Percentiles rank a stretch among this genome's conserved stretches.
Conservation (phyloP, 1,284 basidiomycete species). For the Sutorius eximius region DNA sequence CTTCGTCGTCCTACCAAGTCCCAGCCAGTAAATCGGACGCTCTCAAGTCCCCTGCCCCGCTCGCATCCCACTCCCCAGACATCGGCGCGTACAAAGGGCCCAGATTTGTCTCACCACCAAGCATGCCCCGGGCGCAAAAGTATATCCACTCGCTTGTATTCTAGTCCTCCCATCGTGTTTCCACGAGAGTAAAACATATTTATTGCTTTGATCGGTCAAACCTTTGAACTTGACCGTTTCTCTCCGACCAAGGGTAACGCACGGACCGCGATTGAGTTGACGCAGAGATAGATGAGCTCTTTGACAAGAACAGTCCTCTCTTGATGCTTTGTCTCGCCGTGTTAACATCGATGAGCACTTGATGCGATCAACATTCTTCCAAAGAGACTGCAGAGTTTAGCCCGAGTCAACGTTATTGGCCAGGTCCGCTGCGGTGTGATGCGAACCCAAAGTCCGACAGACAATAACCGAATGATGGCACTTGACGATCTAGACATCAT, state of each 20-base stretch:
- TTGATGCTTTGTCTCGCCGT: background rate
- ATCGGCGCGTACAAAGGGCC: background rate
- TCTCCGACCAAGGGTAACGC: background rate
- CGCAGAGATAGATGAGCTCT: background rate
- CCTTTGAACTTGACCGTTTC: background rate
- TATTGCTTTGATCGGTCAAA: background rate
- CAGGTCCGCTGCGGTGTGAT: no score
- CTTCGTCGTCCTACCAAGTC: background rate
- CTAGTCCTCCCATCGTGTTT: conserved; percentile 6
- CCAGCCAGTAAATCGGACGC: background rate
- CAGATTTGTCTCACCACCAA: background rate
- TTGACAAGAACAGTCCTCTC: background rate
- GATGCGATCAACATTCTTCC: background rate
- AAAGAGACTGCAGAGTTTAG: background rate
- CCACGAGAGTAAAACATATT: background rate
- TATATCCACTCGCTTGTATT: background rate
- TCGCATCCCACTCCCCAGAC: background rate
- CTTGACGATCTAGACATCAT: no score
- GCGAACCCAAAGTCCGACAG: background rate
- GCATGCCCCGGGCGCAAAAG: background rate
- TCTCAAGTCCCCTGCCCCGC: background rate
- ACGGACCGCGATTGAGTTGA: background rate
- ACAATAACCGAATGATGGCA: no score
- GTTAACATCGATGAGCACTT: background rate
- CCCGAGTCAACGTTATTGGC: background rate